These are phyloP conservation scores for Prosopis cineraria DNA, from an alignment of 306 rosid species.

Conservation along the genomic window DNA sequence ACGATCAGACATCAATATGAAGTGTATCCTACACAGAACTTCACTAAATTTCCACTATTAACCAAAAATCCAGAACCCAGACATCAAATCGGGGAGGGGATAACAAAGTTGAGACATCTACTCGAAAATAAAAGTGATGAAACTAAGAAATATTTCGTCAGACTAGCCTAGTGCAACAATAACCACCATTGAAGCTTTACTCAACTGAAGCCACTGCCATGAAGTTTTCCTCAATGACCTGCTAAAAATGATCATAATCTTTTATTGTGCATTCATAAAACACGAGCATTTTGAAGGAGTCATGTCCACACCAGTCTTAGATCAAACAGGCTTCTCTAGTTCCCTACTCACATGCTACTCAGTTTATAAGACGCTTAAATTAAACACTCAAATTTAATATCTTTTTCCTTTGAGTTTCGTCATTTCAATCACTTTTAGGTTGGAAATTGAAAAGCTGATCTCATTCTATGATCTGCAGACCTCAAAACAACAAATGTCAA, in stretches of 20 bases:
- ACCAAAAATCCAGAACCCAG: slow-evolving; percentile 2
- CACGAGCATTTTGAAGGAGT: neutral
- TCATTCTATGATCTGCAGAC: neutral
- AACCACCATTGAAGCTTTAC: slow-evolving; percentile 23
- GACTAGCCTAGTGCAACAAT: slow-evolving; percentile 15
- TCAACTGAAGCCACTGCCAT: neutral
- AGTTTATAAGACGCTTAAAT: neutral
- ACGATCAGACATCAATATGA: neutral
- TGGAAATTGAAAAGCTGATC: neutral
- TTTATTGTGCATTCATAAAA: neutral
- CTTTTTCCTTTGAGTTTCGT: neutral
- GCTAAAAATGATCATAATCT: slow-evolving; percentile 20
- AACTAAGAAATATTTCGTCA: neutral
- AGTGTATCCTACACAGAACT: neutral
- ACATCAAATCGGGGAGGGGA: slow-evolving; percentile 6
- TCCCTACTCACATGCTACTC: neutral
- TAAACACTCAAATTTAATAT: neutral
- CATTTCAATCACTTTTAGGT: neutral
- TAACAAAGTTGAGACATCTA: neutral
- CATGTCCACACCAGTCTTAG: neutral
- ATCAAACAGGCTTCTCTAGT: neutral
- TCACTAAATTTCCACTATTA: slow-evolving; percentile 2
- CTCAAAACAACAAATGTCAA: neutral
- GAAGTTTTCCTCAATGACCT: slow-evolving; percentile 30
- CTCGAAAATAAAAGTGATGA: neutral